Percentiles rank a stretch among this genome's conserved stretches.
phyloP scores from a whole-genome alignment of 2,329 filamentous ascomycete genomes.

The Conoideocrella luteorostrata region DNA sequence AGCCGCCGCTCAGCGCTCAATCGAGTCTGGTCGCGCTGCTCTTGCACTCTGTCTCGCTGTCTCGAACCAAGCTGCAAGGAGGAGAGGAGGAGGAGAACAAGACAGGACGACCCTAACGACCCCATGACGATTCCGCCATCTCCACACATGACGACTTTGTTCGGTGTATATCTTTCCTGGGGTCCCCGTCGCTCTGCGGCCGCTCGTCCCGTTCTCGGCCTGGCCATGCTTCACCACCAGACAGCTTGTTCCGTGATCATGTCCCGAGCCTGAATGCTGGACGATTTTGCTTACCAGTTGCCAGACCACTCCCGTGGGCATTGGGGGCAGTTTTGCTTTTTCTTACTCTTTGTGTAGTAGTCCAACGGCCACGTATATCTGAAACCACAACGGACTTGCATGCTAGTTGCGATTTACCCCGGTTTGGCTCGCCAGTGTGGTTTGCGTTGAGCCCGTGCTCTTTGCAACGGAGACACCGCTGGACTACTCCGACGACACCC shows the following conservation, averaged over 20 bases:
- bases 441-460: background rate
- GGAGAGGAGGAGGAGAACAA: too few species aligned
- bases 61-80: too few species aligned
- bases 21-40: too few species aligned
- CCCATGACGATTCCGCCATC: background rate
- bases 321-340: background rate
- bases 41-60: too few species aligned
- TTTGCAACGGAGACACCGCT: background rate
- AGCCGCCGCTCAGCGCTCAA: too few species aligned
- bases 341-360: background rate
- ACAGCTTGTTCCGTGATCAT: background rate
- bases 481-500: background rate
- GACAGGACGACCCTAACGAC: too few species aligned
- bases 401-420: too few species aligned
- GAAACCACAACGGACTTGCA: too few species aligned
- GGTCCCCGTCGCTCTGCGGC: background rate
- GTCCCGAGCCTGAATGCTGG: background rate
- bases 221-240: conserved; percentile 4
- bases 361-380: background rate
- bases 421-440: background rate
- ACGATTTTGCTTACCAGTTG: background rate
- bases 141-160: background rate
- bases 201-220: conserved; percentile 1
- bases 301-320: too few species aligned
- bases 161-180: background rate